Evolutionary conservation across 208 protist genomes (phyloP).

Genomic region (Leishmania tarentolae): DNA sequence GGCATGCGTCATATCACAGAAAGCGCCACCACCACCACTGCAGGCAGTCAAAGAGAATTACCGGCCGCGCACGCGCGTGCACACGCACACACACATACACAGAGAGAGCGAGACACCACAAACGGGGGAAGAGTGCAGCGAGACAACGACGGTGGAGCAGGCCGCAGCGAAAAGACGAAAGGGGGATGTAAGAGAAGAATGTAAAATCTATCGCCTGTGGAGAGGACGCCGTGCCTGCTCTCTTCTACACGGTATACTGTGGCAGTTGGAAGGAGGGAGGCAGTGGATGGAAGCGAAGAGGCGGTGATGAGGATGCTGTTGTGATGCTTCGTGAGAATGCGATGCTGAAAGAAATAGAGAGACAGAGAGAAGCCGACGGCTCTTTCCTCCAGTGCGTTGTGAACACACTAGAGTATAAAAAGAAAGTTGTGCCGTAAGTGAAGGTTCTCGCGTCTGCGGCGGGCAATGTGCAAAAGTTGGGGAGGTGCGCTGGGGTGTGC

Average conservation of each 20-base stretch:
- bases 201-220: neutral
- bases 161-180: neutral
- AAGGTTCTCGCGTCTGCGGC: neutral
- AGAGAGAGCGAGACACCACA: neutral
- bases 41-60: neutral
- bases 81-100: too few species aligned
- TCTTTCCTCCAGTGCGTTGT: neutral
- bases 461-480: neutral
- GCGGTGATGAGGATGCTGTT: neutral
- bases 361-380: neutral
- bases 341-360: neutral
- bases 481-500: neutral
- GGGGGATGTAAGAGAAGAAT: neutral
- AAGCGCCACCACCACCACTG: neutral
- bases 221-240: neutral
- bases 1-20: neutral
- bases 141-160: neutral
- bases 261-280: neutral
- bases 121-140: neutral
- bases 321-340: neutral
- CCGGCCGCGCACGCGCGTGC: too few species aligned
- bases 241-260: neutral
- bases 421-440: neutral
- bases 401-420: neutral
- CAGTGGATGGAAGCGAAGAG: neutral